Conservation (phyloP, 2,329 filamentous ascomycete species). For the Trichoderma endophyticum region DNA sequence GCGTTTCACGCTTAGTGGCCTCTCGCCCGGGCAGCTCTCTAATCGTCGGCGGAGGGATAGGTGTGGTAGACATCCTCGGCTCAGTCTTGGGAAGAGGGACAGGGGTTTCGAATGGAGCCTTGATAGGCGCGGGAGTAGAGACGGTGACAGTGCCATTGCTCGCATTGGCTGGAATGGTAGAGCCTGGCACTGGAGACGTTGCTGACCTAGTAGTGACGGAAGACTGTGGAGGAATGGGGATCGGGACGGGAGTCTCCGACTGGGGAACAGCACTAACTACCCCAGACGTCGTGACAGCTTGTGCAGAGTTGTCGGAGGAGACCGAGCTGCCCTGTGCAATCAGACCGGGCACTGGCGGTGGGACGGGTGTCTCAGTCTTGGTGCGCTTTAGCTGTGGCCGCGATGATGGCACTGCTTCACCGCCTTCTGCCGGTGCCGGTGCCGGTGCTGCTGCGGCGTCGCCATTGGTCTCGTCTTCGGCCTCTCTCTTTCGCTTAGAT, state of each 20-base stretch:
- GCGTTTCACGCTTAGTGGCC: slow-evolving; percentile 43
- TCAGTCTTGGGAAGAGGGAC: slow-evolving; percentile 37
- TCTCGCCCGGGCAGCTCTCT: slow-evolving; percentile 29
- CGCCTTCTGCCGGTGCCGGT: slow-evolving; percentile 15
- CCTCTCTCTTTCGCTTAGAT: slow-evolving; percentile 47
- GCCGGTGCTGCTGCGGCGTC: slow-evolving; percentile 27
- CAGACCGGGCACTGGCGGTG: slow-evolving; percentile 38
- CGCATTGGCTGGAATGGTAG: slow-evolving; percentile 16
- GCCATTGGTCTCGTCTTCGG: slow-evolving; percentile 29
- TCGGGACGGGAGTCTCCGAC: slow-evolving; percentile 43
- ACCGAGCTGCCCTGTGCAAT: slow-evolving; percentile 29
- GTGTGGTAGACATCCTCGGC: slow-evolving; percentile 32
- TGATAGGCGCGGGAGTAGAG: slow-evolving; percentile 31
- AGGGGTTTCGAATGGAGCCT: slow-evolving; percentile 36
- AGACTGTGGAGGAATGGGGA: slow-evolving; percentile 34
- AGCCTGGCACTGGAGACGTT: slow-evolving; percentile 31
- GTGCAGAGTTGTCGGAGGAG: slow-evolving; percentile 25
- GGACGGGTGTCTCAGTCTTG: slow-evolving; percentile 57
- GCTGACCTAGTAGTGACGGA: slow-evolving; percentile 29
- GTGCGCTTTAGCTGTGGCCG: slow-evolving; percentile 48
- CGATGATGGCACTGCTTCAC: slow-evolving; percentile 30
- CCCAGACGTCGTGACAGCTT: slow-evolving; percentile 23
- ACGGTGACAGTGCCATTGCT: slow-evolving; percentile 20
- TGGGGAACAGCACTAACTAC: slow-evolving; percentile 24
- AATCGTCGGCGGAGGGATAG: slow-evolving; percentile 30